phyloP scores from a whole-genome alignment of 2,329 filamentous ascomycete species.

The Phialophora tarda region DNA sequence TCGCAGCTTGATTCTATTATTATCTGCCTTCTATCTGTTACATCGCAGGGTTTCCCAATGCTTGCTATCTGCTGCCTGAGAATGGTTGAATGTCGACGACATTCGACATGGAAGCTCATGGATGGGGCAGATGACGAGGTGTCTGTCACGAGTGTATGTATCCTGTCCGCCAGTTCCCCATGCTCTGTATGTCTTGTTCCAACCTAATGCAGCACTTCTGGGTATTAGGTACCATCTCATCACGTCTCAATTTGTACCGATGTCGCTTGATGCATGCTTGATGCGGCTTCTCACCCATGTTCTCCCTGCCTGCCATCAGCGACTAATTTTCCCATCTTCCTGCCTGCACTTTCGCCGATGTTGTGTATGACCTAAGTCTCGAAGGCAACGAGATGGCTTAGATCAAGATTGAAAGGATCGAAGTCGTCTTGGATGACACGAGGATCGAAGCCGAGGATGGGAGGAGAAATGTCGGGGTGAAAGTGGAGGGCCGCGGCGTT shows the following conservation, averaged over 20 bases:
- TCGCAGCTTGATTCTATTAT: constrained; percentile 1
- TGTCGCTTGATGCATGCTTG: background rate
- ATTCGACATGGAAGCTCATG: background rate
- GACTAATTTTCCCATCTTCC: too few relatives aligned
- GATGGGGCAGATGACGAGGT: background rate
- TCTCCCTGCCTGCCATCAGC: too few relatives aligned
- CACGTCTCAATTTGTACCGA: background rate
- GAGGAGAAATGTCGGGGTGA: constrained; percentile 35
- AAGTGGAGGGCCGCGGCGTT: constrained; percentile 40
- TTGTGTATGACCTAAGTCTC: constrained; percentile 42
- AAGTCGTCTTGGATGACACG: constrained; percentile 41
- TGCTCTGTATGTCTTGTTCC: background rate
- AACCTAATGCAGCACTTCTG: background rate
- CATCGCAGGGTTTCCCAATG: background rate
- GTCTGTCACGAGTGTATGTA: background rate
- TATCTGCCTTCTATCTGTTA: background rate
- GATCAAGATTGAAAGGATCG: constrained; percentile 41
- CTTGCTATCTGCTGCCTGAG: background rate
- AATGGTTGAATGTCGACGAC: background rate
- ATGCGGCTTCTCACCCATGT: background rate
- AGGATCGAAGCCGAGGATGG: constrained; percentile 40
- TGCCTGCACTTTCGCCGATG: too few relatives aligned
- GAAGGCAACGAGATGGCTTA: constrained; percentile 16
- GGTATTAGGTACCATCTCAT: background rate
- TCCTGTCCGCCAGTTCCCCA: background rate